These are phyloP conservation scores for Cardiospermum halicacabum DNA, from an alignment of 345 rosid genomes.

Conservation along the genomic window DNA sequence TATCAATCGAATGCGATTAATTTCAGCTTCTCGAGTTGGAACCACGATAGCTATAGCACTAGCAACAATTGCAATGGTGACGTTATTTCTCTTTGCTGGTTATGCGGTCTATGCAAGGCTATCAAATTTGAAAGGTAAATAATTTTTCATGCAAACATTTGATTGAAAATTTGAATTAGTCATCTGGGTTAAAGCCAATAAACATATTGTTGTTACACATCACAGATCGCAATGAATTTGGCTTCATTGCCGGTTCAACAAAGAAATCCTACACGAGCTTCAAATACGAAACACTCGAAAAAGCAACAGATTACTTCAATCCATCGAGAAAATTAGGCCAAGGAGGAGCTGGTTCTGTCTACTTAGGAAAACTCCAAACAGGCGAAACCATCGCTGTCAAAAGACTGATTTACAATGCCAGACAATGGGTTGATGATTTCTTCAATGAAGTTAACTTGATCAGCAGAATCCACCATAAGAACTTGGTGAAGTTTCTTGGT, in stretches of 20 bases:
- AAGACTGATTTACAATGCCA: constrained; percentile 43
- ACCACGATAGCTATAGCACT: constrained; percentile 24
- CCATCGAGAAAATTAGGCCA: constrained; percentile 42
- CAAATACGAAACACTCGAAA: constrained; percentile 48
- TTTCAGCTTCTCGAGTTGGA: constrained; percentile 25
- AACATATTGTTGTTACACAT: no score
- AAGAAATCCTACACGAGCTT: constrained; percentile 26
- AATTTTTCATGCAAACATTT: no score
- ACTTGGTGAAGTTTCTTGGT: constrained; percentile 49
- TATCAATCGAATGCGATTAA: no score
- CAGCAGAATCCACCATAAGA: constrained; percentile 48
- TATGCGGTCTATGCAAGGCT: constrained; percentile 25
- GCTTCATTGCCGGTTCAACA: constrained; percentile 19
- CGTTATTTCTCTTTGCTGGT: constrained; percentile 27
- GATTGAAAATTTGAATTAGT: no score
- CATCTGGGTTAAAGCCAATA: no score
- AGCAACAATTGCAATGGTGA: constrained; percentile 29
- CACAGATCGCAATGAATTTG: constrained; percentile 27
- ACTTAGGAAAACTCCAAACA: constrained; percentile 36
- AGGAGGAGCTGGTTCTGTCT: constrained; percentile 54
- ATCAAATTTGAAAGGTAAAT: constrained; percentile 38
- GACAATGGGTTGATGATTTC: constrained; percentile 59
- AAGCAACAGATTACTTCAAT: constrained; percentile 44
- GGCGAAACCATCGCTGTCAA: constrained; percentile 44
- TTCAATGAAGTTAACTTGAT: constrained; percentile 53